Base-by-base conservation (phyloP, 179 eudicot genomes). In the Nepenthes alata region DNA sequence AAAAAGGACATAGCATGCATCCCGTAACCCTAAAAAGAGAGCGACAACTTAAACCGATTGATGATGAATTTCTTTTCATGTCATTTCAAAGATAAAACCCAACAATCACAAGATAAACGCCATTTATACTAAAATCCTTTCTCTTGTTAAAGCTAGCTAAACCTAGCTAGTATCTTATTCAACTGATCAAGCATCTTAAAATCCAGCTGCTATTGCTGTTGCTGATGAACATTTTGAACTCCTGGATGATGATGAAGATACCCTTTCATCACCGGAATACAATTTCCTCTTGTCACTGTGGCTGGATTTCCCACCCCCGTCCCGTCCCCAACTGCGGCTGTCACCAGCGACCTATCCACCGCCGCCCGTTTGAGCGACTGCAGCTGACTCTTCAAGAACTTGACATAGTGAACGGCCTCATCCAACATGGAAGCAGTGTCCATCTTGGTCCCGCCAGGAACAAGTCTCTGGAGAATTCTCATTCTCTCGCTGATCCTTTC, bases 371-470 rank as follows among this genome's bases (percentile, higher is more conserved):
- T 94, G 0, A 91, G 82, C 0, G 94, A 77, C 64, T 88, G 87
- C 25, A 91, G 96, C 62, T 91, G 96, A 12, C 80, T 78, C 66
- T 91, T 88, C 77, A 91, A 72, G 63, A 91, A 91, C 74, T 91
- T 91, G 16, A 91, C 94, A 52, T 91, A 91, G 35, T 91, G 97
- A 55, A 91, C 85, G 0, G 97, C 97, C 57, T 91, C 97, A 56
- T 91, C 97, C 3, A 91, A 60, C 97, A 91, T 91, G 0, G 97
- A 91, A 3, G 97, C 97, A 0, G 97, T 91, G 59, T 90, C 97
- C 97, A 90, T 88, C 38, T 90, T 90, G 0, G 97, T 90, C 12
- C 97, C 97, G 2, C 97, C 97, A 12, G 97, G 97, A 2, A 91
- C 97, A 0, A 91, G 83, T 72, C 97, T 80, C 59, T 91, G 97